Evolutionary conservation across 306 rosid genomes (phyloP).

Genomic region (Vigna trinervia): DNA sequence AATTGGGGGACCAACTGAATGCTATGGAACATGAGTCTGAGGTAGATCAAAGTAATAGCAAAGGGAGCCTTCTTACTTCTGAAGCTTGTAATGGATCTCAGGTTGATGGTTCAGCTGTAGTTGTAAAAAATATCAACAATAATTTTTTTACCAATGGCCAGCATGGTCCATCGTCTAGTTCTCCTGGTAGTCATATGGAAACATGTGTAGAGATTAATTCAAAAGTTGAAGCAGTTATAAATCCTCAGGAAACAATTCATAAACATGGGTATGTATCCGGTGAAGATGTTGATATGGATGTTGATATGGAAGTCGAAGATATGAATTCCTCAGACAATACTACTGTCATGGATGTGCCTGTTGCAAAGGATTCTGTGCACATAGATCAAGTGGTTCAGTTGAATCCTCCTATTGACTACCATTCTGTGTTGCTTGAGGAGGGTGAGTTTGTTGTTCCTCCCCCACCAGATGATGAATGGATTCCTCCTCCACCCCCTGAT

Average conservation of each 20-base stretch:
- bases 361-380: constrained; percentile 44
- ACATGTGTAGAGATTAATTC: constrained; percentile 46
- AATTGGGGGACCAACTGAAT: constrained; percentile 43
- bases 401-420: constrained; percentile 42
- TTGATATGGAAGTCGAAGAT: constrained; percentile 98
- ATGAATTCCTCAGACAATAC: constrained; percentile 57
- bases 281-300: constrained; percentile 98
- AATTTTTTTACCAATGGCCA: constrained; percentile 42
- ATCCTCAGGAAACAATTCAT: constrained; percentile 55
- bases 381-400: constrained; percentile 53
- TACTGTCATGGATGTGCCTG: constrained; percentile 34
- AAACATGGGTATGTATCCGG: constrained; percentile 47
- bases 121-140: constrained; percentile 35
- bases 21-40: constrained; percentile 48
- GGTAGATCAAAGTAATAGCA: constrained; percentile 42
- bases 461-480: constrained; percentile 96
- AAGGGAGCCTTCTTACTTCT: constrained; percentile 40
- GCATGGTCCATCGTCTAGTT: constrained; percentile 46
- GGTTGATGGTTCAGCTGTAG: constrained; percentile 41
- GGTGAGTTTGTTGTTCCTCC: constrained; percentile 63
- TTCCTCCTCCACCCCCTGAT: constrained; percentile 99
- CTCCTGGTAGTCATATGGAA: constrained; percentile 44
- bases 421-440: constrained; percentile 50
- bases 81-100: constrained; percentile 52
- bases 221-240: constrained; percentile 48